Percentiles rank a stretch among this genome's conserved stretches.
These are phyloP conservation scores for Diophrys sp. DNA, from an alignment of 73 alveolate species.

Conservation along the genomic window DNA sequence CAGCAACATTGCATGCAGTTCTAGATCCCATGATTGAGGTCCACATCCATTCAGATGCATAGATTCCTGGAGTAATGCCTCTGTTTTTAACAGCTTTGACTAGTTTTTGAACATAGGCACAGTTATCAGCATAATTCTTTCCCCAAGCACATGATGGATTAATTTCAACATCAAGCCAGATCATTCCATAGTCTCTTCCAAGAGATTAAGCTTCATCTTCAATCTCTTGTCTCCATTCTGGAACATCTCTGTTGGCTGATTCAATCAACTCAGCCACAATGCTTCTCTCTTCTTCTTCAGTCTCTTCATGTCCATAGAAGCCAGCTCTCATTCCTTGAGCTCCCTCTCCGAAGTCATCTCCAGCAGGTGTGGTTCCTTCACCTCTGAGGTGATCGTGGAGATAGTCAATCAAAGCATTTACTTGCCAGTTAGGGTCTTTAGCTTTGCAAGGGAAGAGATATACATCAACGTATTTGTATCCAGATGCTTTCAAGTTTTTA, in stretches of 20 bases:
- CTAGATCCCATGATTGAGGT: conserved; percentile 62
- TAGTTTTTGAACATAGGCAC: conserved; percentile 44
- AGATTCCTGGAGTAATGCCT: conserved; percentile 70
- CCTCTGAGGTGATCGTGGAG: conserved; percentile 20
- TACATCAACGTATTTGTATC: conserved; percentile 67
- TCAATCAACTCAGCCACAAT: background rate
- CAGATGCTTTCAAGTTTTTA: conserved; percentile 70
- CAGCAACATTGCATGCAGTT: conserved; percentile 44
- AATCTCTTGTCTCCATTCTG: background rate
- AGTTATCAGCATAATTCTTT: conserved; percentile 56
- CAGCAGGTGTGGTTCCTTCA: background rate
- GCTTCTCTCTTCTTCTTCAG: background rate
- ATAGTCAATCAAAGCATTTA: conserved; percentile 21
- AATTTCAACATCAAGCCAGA: conserved; percentile 81
- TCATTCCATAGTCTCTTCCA: conserved; percentile 48
- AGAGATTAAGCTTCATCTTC: conserved; percentile 3
- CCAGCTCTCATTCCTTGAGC: conserved; percentile 1
- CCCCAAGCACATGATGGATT: conserved; percentile 74
- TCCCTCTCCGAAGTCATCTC: background rate
- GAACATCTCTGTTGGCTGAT: background rate
- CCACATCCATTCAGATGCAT: conserved; percentile 69
- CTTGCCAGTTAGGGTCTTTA: conserved; percentile 53
- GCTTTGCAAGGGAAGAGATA: conserved; percentile 78
- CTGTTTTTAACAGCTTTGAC: conserved; percentile 38
- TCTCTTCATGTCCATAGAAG: background rate